A percentile compares a stretch with the other conserved stretches of the same genome.
These are phyloP conservation scores for Niveomyces coronatus DNA, from an alignment of 2,329 filamentous ascomycete species.

Conservation along the genomic window DNA sequence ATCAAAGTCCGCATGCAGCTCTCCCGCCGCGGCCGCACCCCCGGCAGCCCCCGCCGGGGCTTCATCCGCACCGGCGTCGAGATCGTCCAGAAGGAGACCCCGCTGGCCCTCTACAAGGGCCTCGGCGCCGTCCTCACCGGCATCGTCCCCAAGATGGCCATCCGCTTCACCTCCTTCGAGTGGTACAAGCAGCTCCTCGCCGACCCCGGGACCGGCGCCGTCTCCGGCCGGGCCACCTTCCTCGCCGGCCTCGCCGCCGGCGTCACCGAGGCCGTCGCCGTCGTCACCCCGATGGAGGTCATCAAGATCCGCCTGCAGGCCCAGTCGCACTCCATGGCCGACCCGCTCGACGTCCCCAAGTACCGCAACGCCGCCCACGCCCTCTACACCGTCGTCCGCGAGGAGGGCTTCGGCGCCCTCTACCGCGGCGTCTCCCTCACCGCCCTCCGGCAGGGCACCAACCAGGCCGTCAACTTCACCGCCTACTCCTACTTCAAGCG, in stretches of 20 bases:
- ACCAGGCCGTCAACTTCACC: slow-evolving; percentile 98
- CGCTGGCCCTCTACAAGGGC: slow-evolving; percentile 91
- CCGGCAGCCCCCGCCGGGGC: slow-evolving; percentile 76
- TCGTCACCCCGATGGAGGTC: slow-evolving; percentile 98
- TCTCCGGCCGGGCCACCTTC: slow-evolving; percentile 62
- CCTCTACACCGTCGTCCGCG: slow-evolving; percentile 77
- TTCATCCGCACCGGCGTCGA: slow-evolving; percentile 79
- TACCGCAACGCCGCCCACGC: slow-evolving; percentile 87
- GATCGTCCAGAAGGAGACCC: slow-evolving; percentile 84
- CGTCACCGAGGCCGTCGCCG: slow-evolving; percentile 89
- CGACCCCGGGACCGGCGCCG: slow-evolving; percentile 52
- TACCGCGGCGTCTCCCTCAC: slow-evolving; percentile 93
- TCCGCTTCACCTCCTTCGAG: slow-evolving; percentile 96
- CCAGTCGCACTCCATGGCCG: slow-evolving; percentile 95
- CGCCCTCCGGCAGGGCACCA: slow-evolving; percentile 85
- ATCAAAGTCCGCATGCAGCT: slow-evolving; percentile 99
- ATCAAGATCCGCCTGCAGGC: slow-evolving; percentile 98
- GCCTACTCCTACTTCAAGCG: slow-evolving; percentile 93
- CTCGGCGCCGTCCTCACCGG: slow-evolving; percentile 93
- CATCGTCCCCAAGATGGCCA: slow-evolving; percentile 98
- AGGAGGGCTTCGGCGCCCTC: slow-evolving; percentile 79
- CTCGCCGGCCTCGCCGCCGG: slow-evolving; percentile 78
- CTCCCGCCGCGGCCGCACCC: slow-evolving; percentile 70
- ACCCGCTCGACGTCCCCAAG: slow-evolving; percentile 91
- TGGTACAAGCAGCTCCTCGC: slow-evolving; percentile 81